Base-by-base conservation (phyloP, 345 rosid species). In the Clarkia xantiana region DNA sequence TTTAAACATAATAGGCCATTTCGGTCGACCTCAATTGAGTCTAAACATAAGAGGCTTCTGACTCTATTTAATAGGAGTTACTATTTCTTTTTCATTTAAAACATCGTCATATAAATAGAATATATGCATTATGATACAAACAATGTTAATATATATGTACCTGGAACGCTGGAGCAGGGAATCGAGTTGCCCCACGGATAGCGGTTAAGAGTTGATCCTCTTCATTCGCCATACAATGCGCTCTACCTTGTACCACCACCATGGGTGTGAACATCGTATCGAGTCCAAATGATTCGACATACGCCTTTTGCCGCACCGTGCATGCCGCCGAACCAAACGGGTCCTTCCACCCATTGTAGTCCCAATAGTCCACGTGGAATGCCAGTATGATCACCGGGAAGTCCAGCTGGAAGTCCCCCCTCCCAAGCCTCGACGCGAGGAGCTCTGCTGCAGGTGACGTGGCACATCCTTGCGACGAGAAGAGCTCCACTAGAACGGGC, bases 241-340 rank as follows among this genome's bases (percentile, higher is more conserved):
- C 55, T 20, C 74, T 59, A 3, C 97, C 97, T 44, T 82, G 97
- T 53, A 86, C 62, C 17, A 90, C 81, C 51, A 82, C 65, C 71
- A 75, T 84, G 9, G 97, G 95, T 23, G 95, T 90, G 43, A 82
- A 90, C 83, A 90, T 78, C 11, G 97, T 80, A 49, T 90, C 94
- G 1, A 82, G 79, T 57, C 66, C 71, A 60, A 90, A 63, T 18
- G 95, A 75, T 70, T 90, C 94, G 11, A 90, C 80, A 44, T 90
- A 90, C 15, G 87, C 80, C 69, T 85, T 89, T 45, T 89, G 95
- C 62, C 95, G 67, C 29, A 89, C 97, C 10, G 95, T 89, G 76
- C 83, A 78, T 44, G 63, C 72, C 70, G 82, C 82, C 1, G 80
- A 72, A 0, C 81, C 95, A 17, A 60, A 89, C 18, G 95, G 97